Evolutionary conservation across 805 yeast species (phyloP).

Genomic region (Wickerhamiella bombiphila): DNA sequence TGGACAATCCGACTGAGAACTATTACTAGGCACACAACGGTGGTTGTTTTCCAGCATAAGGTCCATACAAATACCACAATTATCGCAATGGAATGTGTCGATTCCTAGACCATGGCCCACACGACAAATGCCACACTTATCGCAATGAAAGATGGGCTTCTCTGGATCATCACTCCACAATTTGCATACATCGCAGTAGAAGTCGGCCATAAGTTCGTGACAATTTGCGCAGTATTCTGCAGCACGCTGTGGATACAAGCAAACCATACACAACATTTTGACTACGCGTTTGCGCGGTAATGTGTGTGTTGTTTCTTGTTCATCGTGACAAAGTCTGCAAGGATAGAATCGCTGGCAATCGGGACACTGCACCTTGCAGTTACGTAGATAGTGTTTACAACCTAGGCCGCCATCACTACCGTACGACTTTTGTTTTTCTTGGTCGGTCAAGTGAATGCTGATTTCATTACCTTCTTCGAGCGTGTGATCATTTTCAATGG

Average conservation of each 20-base stretch:
- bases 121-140: conserved; percentile 84
- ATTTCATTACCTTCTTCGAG: no score
- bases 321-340: conserved; percentile 76
- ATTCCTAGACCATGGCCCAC: conserved; percentile 77
- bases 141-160: conserved; percentile 82
- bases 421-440: conserved; percentile 23
- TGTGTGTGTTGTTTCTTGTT: conserved; percentile 44
- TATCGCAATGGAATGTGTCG: conserved; percentile 83
- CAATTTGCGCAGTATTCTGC: conserved; percentile 55
- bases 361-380: conserved; percentile 72
- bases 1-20: conserved; percentile 86
- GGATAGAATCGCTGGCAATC: conserved; percentile 60
- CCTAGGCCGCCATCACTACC: conserved; percentile 39
- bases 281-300: conserved; percentile 44
- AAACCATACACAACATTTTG: conserved; percentile 68
- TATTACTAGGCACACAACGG: conserved; percentile 58
- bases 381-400: conserved; percentile 69
- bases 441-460: conserved; percentile 37
- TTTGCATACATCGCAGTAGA: conserved; percentile 65
- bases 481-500: conserved; percentile 5
- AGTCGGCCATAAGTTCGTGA: conserved; percentile 49
- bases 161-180: conserved; percentile 61
- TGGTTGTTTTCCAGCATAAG: conserved; percentile 66
- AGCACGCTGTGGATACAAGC: conserved; percentile 64
- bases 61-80: conserved; percentile 78